Base-by-base conservation (phyloP, 2,329 filamentous ascomycete species). In the Sclerotinia trifoliorum region DNA sequence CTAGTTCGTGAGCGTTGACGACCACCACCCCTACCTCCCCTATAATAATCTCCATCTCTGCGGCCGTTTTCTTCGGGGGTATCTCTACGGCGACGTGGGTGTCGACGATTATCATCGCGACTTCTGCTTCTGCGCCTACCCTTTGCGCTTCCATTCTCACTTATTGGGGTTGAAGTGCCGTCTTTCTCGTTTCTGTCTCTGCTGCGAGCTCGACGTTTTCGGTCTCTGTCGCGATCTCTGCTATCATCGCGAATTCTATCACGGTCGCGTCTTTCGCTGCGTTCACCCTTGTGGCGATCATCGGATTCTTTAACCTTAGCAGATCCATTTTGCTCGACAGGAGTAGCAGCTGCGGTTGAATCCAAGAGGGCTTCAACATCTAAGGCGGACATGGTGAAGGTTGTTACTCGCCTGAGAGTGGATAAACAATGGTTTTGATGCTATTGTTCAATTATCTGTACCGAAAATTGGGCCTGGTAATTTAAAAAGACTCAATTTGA, bases 281-380 rank as follows among this genome's bases (percentile, higher is more conserved):
- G 80, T 67, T 86, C 86, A 71, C 81, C 80, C 72, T 83, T 88
- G 72, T 84, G 83, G 68, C 85, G 83, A 75, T 83, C 81, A 73
- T 88, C 86, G 72, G 83, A 81, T 72, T 88, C 85, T 71, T 87
- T 86, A 73, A 82, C 77, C 68, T 80, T 80, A 65, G 79, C 64
- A 70, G 74, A 72, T 68, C 76, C 76, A 69, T 77, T 79, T 56
- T 73, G 73, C 66, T 85, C 81, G 66, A 82, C 81, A 69, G 79
- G 78, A 70, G 83, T 80, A 73, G 84, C 83, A 78, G 88, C 89
- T 65, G 91, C 92, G 71, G 91, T 92, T 64, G 91, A 92, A 80
- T 97, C 93, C 74, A 97, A 88, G 73, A 97, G 86, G 73, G 93
- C 92, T 84, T 97, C 94, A 75, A 97, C 92, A 78, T 96, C 93